Conservation (phyloP, 2,329 filamentous ascomycete genomes). For the Fusarium mangiferae region DNA sequence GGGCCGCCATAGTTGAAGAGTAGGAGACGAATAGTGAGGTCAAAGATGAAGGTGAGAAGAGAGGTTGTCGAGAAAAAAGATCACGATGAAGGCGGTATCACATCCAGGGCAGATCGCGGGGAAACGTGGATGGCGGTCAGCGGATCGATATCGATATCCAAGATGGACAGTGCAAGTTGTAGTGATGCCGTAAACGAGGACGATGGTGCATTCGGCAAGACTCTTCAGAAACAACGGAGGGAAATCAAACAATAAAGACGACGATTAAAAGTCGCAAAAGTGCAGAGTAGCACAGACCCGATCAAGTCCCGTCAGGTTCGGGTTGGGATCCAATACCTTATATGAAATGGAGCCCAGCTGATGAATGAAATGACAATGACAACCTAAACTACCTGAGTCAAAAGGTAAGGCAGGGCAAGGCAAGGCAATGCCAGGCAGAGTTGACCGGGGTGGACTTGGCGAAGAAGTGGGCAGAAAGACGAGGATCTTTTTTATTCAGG, state of each 20-base stretch:
- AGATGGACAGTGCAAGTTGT: slow-evolving; percentile 7
- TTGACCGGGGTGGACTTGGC: slow-evolving; percentile 27
- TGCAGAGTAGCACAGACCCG: slow-evolving; percentile 1
- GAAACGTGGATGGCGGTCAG: slow-evolving; percentile 36
- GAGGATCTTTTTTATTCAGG: neutral
- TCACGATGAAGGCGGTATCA: slow-evolving; percentile 20
- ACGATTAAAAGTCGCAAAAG: slow-evolving; percentile 13
- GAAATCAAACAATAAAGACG: slow-evolving; percentile 2
- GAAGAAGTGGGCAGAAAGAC: slow-evolving; percentile 31
- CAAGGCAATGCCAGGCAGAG: slow-evolving; percentile 10
- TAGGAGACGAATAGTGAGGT: neutral
- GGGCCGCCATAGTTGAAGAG: slow-evolving; percentile 39
- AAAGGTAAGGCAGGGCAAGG: neutral
- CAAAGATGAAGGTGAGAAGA: neutral
- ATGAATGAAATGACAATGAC: slow-evolving; percentile 26
- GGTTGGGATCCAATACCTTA: slow-evolving; percentile 27
- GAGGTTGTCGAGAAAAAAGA: neutral
- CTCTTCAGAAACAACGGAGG: neutral
- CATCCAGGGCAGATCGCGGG: slow-evolving; percentile 38
- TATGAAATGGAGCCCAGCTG: slow-evolving; percentile 32
- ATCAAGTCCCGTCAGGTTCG: slow-evolving; percentile 19
- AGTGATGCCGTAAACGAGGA: slow-evolving; percentile 19
- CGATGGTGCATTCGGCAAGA: slow-evolving; percentile 29
- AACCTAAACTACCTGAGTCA: slow-evolving; percentile 9
- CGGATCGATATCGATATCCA: slow-evolving; percentile 19